Percentiles rank a stretch among this genome's conserved stretches.
These are phyloP conservation scores for Toxicodendron radicans DNA, from an alignment of 345 rosid genomes.

Conservation along the genomic window DNA sequence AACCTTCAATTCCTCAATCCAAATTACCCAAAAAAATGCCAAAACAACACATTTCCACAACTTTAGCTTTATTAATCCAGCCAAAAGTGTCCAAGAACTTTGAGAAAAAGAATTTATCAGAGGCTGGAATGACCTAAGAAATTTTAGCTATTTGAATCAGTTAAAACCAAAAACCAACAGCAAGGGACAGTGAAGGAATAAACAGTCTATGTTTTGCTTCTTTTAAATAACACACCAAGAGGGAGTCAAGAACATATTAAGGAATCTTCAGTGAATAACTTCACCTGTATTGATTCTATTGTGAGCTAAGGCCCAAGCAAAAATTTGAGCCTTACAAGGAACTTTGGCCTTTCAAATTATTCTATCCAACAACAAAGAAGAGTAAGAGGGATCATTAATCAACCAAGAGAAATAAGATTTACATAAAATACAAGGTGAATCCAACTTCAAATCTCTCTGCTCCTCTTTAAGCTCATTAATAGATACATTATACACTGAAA, in stretches of 20 bases:
- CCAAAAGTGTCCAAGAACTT: no score
- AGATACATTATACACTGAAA: background rate
- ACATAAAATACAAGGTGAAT: background rate
- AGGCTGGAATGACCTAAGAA: background rate
- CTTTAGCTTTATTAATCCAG: no score
- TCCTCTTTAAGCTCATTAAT: background rate
- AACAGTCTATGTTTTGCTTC: no score
- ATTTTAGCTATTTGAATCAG: background rate
- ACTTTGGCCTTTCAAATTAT: no score
- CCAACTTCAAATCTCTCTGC: background rate
- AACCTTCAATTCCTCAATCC: no score
- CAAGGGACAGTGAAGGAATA: no score
- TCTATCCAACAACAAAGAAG: background rate
- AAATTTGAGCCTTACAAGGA: background rate
- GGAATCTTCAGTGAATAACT: background rate
- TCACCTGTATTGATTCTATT: no score
- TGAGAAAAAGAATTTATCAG: no score
- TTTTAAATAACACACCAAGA: background rate
- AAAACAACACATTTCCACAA: no score
- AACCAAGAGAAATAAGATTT: background rate
- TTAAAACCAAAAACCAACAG: background rate
- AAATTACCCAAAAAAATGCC: no score
- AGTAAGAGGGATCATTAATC: background rate
- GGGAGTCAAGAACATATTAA: background rate
- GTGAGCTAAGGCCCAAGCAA: background rate